These are phyloP conservation scores for Acacia pycnantha DNA, from an alignment of 331 rosid genomes.

Conservation along the genomic window DNA sequence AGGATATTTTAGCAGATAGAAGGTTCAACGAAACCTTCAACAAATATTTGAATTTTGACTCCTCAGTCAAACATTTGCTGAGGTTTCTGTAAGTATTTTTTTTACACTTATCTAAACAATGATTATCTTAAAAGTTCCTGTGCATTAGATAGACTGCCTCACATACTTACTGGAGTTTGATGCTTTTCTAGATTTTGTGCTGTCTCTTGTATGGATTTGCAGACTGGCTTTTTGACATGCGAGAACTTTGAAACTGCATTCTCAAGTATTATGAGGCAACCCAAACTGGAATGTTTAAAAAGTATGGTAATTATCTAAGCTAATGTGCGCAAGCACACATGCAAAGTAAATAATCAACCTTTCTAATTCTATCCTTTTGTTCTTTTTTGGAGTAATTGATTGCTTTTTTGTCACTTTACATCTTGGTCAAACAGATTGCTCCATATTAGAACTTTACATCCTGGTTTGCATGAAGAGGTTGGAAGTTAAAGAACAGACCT, in stretches of 20 bases:
- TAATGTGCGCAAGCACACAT: neutral
- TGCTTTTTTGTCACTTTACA: constrained; percentile 22
- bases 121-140: neutral
- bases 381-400: constrained; percentile 19
- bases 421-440: constrained; percentile 63
- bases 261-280: constrained; percentile 64
- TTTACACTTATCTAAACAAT: constrained; percentile 13
- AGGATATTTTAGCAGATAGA: constrained; percentile 68
- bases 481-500: constrained; percentile 79
- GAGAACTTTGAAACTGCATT: constrained; percentile 72
- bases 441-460: constrained; percentile 77
- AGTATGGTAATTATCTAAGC: constrained; percentile 40
- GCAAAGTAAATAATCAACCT: constrained; percentile 6
- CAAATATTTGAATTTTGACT: constrained; percentile 48
- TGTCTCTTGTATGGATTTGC: constrained; percentile 71
- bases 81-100: constrained; percentile 72
- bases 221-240: constrained; percentile 60
- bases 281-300: constrained; percentile 75
- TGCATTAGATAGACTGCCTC: constrained; percentile 7
- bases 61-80: constrained; percentile 61
- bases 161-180: constrained; percentile 30
- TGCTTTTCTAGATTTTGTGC: constrained; percentile 66
- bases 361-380: neutral
- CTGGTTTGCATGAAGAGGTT: constrained; percentile 91
- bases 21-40: constrained; percentile 56